Conservation (phyloP, 257 asterid genomes). For the Paraleonurus japonicus region DNA sequence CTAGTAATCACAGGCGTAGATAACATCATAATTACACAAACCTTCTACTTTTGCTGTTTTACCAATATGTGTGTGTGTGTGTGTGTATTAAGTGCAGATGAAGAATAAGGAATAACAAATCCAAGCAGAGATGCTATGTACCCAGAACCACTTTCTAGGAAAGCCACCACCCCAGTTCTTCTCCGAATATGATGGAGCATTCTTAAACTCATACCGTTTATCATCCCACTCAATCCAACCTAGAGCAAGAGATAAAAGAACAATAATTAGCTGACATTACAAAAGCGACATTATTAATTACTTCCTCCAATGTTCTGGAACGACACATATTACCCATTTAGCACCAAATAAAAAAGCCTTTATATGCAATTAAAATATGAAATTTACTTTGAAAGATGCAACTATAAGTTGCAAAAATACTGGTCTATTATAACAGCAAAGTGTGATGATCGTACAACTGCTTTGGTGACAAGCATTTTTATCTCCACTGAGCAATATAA, state of each 20-base stretch:
- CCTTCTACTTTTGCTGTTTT: background rate
- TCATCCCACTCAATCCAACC: constrained; percentile 99
- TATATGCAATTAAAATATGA: background rate
- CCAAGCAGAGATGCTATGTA: constrained; percentile 25
- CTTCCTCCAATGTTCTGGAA: constrained; percentile 2
- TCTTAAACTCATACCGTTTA: constrained; percentile 71
- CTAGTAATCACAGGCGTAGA: background rate
- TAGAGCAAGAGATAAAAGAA: constrained; percentile 36
- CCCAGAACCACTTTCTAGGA: constrained; percentile 99
- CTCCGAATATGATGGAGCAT: constrained; percentile 96
- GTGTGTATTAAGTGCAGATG: background rate
- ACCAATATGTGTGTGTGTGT: background rate
- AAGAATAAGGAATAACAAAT: background rate
- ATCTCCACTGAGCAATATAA: background rate
- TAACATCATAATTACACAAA: background rate
- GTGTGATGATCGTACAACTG: constrained; percentile 4
- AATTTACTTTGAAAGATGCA: background rate
- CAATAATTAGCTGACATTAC: background rate
- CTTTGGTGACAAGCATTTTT: background rate
- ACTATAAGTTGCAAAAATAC: background rate
- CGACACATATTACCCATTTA: background rate
- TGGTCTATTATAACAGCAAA: background rate
- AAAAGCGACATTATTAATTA: background rate
- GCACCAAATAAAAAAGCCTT: background rate
- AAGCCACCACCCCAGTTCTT: constrained; percentile 98